These are phyloP conservation scores for Diutina scorzettiae DNA, from an alignment of 1,139 yeast species.

Conservation along the genomic window DNA sequence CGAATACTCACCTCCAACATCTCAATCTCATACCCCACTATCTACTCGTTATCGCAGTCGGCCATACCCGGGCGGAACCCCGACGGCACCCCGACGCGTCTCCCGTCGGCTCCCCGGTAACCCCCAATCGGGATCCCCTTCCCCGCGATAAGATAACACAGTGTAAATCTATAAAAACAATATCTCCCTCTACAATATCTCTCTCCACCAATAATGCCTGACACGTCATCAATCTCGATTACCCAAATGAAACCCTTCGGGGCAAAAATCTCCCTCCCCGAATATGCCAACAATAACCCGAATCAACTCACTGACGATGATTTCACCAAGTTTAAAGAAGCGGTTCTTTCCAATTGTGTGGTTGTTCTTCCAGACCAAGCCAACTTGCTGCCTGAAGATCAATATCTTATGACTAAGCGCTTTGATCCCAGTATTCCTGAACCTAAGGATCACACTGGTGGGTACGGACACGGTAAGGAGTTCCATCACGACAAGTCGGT, in stretches of 20 bases:
- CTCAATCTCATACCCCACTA: no score
- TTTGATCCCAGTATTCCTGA: conserved; percentile 63
- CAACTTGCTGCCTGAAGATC: conserved; percentile 56
- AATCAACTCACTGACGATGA: conserved; percentile 53
- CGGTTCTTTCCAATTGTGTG: conserved; percentile 57
- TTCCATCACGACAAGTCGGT: conserved; percentile 72
- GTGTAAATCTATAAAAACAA: no score
- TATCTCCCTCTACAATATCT: no score
- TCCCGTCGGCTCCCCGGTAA: no score
- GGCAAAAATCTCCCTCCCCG: conserved; percentile 51
- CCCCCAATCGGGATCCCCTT: no score
- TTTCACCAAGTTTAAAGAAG: conserved; percentile 47
- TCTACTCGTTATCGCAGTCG: no score
- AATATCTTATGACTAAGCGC: conserved; percentile 58
- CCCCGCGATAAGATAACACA: no score
- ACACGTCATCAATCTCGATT: background rate
- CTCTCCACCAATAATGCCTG: background rate
- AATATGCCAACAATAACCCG: conserved; percentile 61
- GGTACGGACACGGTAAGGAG: conserved; percentile 77
- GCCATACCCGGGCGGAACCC: no score
- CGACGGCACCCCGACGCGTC: no score
- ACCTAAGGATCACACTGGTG: conserved; percentile 23
- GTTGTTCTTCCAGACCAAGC: conserved; percentile 62
- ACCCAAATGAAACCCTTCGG: conserved; percentile 32
- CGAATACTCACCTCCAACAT: no score